Percentiles rank a stretch among this genome's conserved stretches.
Evolutionary conservation across 352 stramenopile genomes (phyloP).

Genomic region (Phytopythium montanum): DNA sequence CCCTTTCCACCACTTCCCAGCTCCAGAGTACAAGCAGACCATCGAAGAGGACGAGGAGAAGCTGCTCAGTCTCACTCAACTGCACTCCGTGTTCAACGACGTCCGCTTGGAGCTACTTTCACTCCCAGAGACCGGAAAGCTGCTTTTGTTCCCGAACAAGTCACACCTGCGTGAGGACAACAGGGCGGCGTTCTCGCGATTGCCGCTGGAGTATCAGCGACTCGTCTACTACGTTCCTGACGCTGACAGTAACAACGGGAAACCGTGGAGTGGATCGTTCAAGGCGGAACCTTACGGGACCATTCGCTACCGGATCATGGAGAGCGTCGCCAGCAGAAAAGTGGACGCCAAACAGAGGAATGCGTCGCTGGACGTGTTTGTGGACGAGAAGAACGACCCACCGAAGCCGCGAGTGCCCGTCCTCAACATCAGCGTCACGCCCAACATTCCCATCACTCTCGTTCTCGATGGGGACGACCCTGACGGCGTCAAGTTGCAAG

Average conservation of each 20-base stretch:
- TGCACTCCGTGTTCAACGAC: constrained; percentile 64
- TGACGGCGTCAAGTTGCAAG: constrained; percentile 18
- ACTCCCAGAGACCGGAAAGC: constrained; percentile 41
- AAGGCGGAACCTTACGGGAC: constrained; percentile 25
- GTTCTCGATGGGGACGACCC: constrained; percentile 36
- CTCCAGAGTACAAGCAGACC: constrained; percentile 20
- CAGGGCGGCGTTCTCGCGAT: constrained; percentile 30
- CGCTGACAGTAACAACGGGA: constrained; percentile 41
- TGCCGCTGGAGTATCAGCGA: constrained; percentile 45
- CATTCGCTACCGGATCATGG: constrained; percentile 28
- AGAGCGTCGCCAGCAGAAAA: constrained; percentile 20
- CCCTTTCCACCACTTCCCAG: constrained; percentile 34
- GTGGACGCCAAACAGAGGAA: constrained; percentile 26
- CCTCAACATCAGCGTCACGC: constrained; percentile 18
- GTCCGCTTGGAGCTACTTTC: constrained; percentile 42
- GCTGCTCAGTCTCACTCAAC: constrained; percentile 44
- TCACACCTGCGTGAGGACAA: constrained; percentile 31
- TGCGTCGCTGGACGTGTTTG: constrained; percentile 46
- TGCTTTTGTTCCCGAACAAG: constrained; percentile 53
- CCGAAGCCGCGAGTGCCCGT: constrained; percentile 21
- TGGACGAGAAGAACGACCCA: constrained; percentile 44
- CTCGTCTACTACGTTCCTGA: constrained; percentile 47
- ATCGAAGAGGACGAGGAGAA: constrained; percentile 43
- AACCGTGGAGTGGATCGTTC: not conserved
- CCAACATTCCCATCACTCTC: constrained; percentile 20